These are phyloP conservation scores for Musa troglodytarum DNA, from an alignment of 176 grass and related monocot species.

Conservation along the genomic window DNA sequence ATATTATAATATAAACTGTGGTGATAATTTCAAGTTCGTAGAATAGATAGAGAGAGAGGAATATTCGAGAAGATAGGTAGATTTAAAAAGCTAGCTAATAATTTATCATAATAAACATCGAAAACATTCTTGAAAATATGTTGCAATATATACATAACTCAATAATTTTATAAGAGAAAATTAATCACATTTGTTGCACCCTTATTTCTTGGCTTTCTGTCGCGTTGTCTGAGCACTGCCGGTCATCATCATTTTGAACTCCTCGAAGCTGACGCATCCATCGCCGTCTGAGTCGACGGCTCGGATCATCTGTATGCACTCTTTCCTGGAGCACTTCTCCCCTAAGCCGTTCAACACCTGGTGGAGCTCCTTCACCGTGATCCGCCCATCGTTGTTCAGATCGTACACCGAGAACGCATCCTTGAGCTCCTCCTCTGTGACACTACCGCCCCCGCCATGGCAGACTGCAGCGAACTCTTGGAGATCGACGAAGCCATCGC, in stretches of 20 bases:
- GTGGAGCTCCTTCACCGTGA: conserved; percentile 62
- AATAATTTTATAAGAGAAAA: too few species aligned
- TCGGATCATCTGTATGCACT: conserved; percentile 67
- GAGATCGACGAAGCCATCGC: conserved; percentile 61
- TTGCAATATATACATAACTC: too few species aligned
- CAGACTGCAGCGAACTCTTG: conserved; percentile 59
- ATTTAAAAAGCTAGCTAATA: too few species aligned
- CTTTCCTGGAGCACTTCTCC: conserved; percentile 35
- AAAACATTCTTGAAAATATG: too few species aligned
- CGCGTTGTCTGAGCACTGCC: neutral
- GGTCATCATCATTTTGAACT: conserved; percentile 93
- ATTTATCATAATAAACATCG: too few species aligned
- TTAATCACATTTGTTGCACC: too few species aligned
- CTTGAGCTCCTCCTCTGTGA: conserved; percentile 47
- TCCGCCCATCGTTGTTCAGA: conserved; percentile 49
- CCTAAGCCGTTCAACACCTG: conserved; percentile 45
- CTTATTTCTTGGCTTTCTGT: too few species aligned
- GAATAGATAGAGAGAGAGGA: too few species aligned
- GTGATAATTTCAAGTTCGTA: too few species aligned
- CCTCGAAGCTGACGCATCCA: conserved; percentile 60
- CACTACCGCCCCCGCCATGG: neutral
- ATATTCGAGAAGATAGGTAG: too few species aligned
- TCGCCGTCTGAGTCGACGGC: conserved; percentile 68
- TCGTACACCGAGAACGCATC: conserved; percentile 73
- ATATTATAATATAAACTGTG: too few species aligned